Percentiles rank a stretch among this genome's conserved stretches.
Conservation (phyloP, 1,284 basidiomycete genomes). For the Ceratobasidium sp. region DNA sequence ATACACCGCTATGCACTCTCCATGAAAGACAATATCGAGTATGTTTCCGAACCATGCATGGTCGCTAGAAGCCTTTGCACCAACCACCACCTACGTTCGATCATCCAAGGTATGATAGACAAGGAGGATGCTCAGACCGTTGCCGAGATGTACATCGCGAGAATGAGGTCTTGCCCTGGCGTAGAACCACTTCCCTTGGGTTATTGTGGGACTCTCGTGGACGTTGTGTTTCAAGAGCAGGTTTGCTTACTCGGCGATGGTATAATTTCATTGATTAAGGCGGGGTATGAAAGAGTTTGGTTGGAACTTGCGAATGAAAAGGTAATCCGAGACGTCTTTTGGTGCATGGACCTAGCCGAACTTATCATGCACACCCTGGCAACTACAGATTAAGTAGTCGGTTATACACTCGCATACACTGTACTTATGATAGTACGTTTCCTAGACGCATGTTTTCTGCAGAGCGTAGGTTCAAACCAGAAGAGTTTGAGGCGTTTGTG, state of each 20-base stretch:
- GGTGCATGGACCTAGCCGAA: not conserved
- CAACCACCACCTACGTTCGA: not conserved
- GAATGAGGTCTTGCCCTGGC: not conserved
- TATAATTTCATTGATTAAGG: not conserved
- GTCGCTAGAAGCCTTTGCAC: not conserved
- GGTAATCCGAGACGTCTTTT: conserved; percentile 1
- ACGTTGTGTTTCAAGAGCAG: not conserved
- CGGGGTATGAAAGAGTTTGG: not conserved
- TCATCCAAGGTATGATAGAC: not conserved
- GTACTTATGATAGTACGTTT: not conserved
- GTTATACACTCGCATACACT: not conserved
- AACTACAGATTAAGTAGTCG: conserved; percentile 2
- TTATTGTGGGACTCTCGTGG: not conserved
- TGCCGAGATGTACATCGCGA: not conserved
- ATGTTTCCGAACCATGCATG: not conserved
- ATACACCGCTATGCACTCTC: conserved; percentile 1
- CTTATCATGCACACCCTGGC: not conserved
- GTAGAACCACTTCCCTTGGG: not conserved
- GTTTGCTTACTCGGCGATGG: not conserved
- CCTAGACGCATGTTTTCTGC: conserved; percentile 1
- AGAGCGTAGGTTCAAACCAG: not conserved
- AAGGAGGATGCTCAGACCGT: not conserved
- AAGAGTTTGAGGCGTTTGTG: not conserved
- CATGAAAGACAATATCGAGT: not conserved
- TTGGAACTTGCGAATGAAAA: not conserved